Evolutionary conservation across 305 asterid genomes (phyloP).

Genomic region (Fraxinus velutina): DNA sequence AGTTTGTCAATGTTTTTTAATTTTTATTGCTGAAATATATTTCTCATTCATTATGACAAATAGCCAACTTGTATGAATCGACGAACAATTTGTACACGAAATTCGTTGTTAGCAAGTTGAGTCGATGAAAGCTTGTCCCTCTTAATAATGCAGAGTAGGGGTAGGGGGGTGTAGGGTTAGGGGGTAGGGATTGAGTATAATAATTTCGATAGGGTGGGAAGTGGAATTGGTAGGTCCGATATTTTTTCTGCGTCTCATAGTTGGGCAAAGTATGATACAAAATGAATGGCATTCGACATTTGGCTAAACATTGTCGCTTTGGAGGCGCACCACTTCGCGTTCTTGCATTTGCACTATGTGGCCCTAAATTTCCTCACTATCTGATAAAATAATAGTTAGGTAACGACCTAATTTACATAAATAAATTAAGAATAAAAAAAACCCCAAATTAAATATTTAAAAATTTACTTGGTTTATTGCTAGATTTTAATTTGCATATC

Average conservation of each 20-base stretch:
- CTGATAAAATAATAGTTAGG: not conserved
- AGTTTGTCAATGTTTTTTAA: not conserved
- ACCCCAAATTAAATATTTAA: not conserved
- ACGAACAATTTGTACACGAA: not conserved
- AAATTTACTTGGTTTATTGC: not conserved
- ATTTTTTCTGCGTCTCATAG: not conserved
- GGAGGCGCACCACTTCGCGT: slow-evolving; percentile 22
- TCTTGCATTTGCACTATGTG: not conserved
- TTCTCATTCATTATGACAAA: not conserved
- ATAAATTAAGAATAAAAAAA: not conserved
- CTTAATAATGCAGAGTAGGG: too few species aligned
- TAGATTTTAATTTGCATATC: not conserved
- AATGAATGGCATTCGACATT: slow-evolving; percentile 10
- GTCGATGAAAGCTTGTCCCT: not conserved
- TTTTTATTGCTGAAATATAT: too few species aligned
- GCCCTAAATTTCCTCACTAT: not conserved
- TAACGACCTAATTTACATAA: not conserved
- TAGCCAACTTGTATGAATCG: not conserved
- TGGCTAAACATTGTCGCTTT: slow-evolving; percentile 28
- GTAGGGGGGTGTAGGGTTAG: too few species aligned
- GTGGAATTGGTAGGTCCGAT: slow-evolving; percentile 34
- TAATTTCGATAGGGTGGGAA: slow-evolving; percentile 4
- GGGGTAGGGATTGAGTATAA: not conserved
- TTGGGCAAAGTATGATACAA: not conserved
- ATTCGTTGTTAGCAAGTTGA: not conserved